Evolutionary conservation across 2,329 filamentous ascomycete species (phyloP).

Genomic region (Diplodia sapinea): DNA sequence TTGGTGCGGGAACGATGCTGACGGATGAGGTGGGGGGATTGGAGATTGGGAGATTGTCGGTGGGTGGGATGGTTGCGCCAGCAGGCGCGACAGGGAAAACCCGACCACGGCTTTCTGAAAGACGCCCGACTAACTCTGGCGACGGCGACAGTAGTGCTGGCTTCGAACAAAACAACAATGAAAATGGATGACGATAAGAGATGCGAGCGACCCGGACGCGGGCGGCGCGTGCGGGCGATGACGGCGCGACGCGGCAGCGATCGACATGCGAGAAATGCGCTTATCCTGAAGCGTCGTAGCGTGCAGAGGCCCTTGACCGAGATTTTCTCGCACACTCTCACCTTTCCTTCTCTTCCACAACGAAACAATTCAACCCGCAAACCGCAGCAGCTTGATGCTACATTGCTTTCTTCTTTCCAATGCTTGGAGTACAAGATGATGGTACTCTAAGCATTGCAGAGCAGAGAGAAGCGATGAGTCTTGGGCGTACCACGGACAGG

Average conservation of each 20-base stretch:
- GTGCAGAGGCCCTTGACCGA: conserved; percentile 9
- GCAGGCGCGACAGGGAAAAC: neutral
- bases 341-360: neutral
- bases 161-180: conserved; percentile 5
- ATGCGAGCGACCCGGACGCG: neutral
- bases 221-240: neutral
- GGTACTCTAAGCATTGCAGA: neutral
- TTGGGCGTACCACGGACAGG: neutral
- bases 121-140: neutral
- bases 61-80: too few species aligned
- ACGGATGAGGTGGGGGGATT: too few species aligned
- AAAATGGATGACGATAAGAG: neutral
- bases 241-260: conserved; percentile 11
- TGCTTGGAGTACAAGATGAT: conserved; percentile 12
- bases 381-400: neutral
- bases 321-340: conserved; percentile 22
- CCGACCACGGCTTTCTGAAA: neutral
- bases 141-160: neutral
- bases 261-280: neutral
- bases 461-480: neutral
- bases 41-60: too few species aligned
- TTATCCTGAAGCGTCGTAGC: neutral
- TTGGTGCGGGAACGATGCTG: neutral
- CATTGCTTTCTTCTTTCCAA: neutral
- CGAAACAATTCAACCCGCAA: neutral